Conservation (phyloP, 2,329 filamentous ascomycete species). For the Fonsecaea pugnacius region DNA sequence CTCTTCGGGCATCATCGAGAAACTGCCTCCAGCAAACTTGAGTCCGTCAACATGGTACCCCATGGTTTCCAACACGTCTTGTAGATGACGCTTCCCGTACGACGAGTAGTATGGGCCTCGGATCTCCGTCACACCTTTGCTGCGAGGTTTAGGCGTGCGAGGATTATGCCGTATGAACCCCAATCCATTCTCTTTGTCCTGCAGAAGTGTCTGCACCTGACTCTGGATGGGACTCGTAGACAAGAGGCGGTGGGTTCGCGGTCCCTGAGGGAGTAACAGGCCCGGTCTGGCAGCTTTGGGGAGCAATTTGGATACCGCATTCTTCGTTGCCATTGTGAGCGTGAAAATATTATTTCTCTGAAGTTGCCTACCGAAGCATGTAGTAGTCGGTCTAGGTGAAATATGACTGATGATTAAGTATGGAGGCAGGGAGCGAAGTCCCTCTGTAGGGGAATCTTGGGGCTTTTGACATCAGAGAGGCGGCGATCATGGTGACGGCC, state of each 20-base stretch:
- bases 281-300: conserved; percentile 18
- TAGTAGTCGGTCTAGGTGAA: background rate
- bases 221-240: conserved; percentile 22
- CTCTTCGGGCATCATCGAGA: conserved; percentile 56
- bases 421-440: background rate
- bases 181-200: conserved; percentile 56
- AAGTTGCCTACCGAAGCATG: background rate
- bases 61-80: conserved; percentile 61
- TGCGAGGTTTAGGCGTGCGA: conserved; percentile 55
- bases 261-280: conserved; percentile 2
- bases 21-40: conserved; percentile 60
- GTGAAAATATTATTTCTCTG: background rate
- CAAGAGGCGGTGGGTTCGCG: conserved; percentile 30
- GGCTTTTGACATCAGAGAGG: background rate
- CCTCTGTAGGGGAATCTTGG: background rate
- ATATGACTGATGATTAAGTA: background rate
- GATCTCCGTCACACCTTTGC: conserved; percentile 59
- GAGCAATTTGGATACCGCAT: conserved; percentile 10
- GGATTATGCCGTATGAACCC: conserved; percentile 58
- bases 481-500: background rate
- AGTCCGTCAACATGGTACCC: conserved; percentile 60
- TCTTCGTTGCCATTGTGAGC: conserved; percentile 21
- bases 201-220: conserved; percentile 47
- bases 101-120: conserved; percentile 61
- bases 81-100: conserved; percentile 59